Evolutionary conservation across 1,139 yeast species (phyloP), one percentile per base, ranked within the genome.

Genomic region (Nematodospora anomalae): DNA sequence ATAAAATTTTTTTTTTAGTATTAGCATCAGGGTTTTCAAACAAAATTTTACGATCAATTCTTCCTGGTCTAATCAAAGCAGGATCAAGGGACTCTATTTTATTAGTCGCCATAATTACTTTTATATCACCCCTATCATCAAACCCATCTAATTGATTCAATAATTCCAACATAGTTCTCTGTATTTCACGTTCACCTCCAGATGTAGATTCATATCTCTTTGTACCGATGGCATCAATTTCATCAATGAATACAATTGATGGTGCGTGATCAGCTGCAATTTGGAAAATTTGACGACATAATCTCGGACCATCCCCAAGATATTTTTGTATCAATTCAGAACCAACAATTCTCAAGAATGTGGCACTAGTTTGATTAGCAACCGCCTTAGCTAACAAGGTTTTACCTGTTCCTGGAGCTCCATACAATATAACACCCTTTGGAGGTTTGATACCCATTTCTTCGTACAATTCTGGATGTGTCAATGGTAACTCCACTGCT

Each of bases 391-490:
- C 98, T 52, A 94, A 73, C 47, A 94, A 69, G 0, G 99, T 94
- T 63, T 94, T 94, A 57, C 99, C 99, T 1, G 98, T 94, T 62
- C 99, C 99, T 23, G 99, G 99, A 0, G 97, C 96, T 52, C 99
- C 99, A 58, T 94, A 94, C 44, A 94, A 74, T 52, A 94, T 90
- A 38, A 94, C 98, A 65, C 99, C 99, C 68, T 92, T 92, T 35
- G 99, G 99, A 6, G 98, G 98, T 56, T 90, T 89, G 58, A 94
- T 92, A 50, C 99, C 99, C 97, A 94, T 92, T 65, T 92, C 97
- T 65, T 94, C 97, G 64, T 92, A 94, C 51, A 94, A 71, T 62
- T 94, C 98, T 1, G 98, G 97, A 62, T 94, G 98, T 14, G 97
- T 90, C 48, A 94, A 74, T 7, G 99, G 99, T 55, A 94, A 74